These are phyloP conservation scores for Penicillium salamii DNA, from an alignment of 495 filamentous ascomycete genomes.

Conservation along the genomic window DNA sequence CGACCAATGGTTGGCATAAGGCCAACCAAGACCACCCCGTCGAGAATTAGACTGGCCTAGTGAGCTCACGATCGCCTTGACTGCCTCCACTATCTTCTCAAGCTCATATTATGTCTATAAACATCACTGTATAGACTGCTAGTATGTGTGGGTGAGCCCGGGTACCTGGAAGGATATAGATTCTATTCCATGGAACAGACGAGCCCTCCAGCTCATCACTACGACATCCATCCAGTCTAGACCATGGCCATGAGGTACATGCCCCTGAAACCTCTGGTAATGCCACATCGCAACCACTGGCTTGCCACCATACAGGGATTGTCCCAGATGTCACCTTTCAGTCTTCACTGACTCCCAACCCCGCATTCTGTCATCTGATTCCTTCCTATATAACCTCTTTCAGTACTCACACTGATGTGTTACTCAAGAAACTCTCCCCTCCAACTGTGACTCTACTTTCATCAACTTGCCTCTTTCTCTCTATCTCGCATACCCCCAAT, in stretches of 20 bases:
- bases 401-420: neutral
- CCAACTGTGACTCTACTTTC: neutral
- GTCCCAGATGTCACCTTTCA: slow-evolving; percentile 19
- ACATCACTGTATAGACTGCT: neutral
- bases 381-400: slow-evolving; percentile 17
- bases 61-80: neutral
- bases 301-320: slow-evolving; percentile 16
- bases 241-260: neutral
- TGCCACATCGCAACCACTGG: slow-evolving; percentile 2
- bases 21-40: neutral
- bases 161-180: neutral
- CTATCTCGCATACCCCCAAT: neutral
- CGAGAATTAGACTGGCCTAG: neutral
- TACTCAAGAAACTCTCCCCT: slow-evolving; percentile 12
- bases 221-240: slow-evolving; percentile 1
- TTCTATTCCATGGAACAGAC: neutral
- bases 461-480: slow-evolving; percentile 7
- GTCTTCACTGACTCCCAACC: slow-evolving; percentile 16
- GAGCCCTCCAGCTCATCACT: neutral
- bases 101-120: neutral
- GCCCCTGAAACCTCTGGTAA: slow-evolving; percentile 3
- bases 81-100: neutral
- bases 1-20: neutral
- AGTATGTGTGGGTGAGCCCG: neutral
- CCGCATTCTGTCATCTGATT: slow-evolving; percentile 30